Percentiles rank a stretch among this genome's conserved stretches.
Conservation (phyloP, 352 stramenopile species). For the Lagenidium sp. region DNA sequence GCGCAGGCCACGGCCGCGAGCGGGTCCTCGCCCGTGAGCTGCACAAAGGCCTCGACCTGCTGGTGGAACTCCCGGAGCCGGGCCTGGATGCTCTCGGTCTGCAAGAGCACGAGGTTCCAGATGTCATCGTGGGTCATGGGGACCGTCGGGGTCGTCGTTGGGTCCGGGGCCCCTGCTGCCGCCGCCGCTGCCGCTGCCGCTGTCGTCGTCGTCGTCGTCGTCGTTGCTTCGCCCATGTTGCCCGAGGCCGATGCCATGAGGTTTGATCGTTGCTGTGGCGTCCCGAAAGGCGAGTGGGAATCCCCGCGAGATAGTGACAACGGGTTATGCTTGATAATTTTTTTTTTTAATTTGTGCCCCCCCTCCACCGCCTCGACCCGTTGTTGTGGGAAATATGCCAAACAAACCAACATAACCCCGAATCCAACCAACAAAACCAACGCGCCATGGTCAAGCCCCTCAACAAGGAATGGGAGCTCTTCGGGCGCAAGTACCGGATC, state of each 20-base stretch:
- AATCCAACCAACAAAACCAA: slow-evolving; percentile 4
- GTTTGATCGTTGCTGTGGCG: not conserved
- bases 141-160: not conserved
- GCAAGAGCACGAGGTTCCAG: slow-evolving; percentile 49
- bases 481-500: slow-evolving; percentile 46
- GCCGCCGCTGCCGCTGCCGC: too few species aligned
- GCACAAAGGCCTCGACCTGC: slow-evolving; percentile 52
- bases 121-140: slow-evolving; percentile 14
- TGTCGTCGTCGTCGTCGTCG: too few species aligned
- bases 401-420: slow-evolving; percentile 1
- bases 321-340: too few species aligned
- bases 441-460: slow-evolving; percentile 41
- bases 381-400: too few species aligned
- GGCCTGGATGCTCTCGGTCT: slow-evolving; percentile 30
- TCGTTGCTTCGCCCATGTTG: too few species aligned
- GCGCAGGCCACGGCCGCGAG: slow-evolving; percentile 19
- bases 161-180: too few species aligned
- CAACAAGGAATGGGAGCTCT: slow-evolving; percentile 66
- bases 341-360: too few species aligned
- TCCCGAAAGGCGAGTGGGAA: too few species aligned
- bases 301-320: too few species aligned
- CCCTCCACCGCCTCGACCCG: too few species aligned
- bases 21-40: slow-evolving; percentile 40
- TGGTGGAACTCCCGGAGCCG: slow-evolving; percentile 52
- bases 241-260: too few species aligned